A percentile compares a stretch with the other conserved stretches of the same genome.
phyloP scores from a whole-genome alignment of 2,329 filamentous ascomycete genomes.

The Scopulariopsis brevicaulis region DNA sequence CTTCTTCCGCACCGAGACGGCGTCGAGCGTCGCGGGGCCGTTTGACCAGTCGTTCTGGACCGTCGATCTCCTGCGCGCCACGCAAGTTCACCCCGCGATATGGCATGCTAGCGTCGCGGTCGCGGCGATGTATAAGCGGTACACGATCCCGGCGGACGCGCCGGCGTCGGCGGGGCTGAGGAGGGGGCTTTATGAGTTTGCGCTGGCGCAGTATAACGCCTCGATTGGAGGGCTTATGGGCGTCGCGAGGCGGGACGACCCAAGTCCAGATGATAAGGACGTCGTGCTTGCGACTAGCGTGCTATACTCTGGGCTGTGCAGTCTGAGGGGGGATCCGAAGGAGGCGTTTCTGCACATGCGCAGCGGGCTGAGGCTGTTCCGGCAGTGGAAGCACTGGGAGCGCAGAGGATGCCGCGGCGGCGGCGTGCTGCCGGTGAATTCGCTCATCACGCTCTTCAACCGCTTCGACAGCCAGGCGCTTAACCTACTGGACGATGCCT shows the following conservation, averaged over 20 bases:
- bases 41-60: conserved; percentile 7
- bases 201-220: conserved; percentile 8
- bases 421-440: conserved; percentile 2
- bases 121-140: conserved; percentile 3
- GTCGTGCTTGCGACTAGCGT: conserved; percentile 8
- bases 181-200: conserved; percentile 5
- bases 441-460: conserved; percentile 8
- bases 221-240: conserved; percentile 6
- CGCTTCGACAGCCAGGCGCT: conserved; percentile 6
- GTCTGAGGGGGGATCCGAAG: conserved; percentile 6
- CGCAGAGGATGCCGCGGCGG: background rate
- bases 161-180: background rate
- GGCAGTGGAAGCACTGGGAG: conserved; percentile 8
- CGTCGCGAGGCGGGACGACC: conserved; percentile 1
- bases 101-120: conserved; percentile 6
- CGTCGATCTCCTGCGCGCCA: conserved; percentile 4
- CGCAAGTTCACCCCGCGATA: conserved; percentile 5
- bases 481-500: background rate
- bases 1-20: conserved; percentile 6
- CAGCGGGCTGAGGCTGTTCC: conserved; percentile 6
- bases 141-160: background rate
- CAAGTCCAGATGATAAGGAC: conserved; percentile 4
- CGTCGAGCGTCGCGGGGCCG: background rate
- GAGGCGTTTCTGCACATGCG: conserved; percentile 7
- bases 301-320: conserved; percentile 8